Percentiles rank a stretch among this genome's conserved stretches.
phyloP scores from a whole-genome alignment of 2,329 filamentous ascomycete species.

The Xenoacremonium recifei region DNA sequence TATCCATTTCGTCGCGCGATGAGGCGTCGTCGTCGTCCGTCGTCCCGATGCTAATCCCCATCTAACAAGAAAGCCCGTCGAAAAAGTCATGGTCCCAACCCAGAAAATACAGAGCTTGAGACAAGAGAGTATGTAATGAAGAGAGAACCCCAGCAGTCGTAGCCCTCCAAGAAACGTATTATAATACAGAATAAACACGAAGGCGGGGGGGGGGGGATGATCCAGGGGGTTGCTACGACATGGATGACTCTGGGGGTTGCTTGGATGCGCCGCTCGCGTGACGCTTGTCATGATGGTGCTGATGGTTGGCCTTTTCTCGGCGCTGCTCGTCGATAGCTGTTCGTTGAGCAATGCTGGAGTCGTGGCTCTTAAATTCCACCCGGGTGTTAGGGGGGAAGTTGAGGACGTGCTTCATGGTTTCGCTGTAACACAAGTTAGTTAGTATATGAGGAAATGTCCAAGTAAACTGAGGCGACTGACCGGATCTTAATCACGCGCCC shows the following conservation, averaged over 20 bases:
- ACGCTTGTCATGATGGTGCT: constrained; percentile 42
- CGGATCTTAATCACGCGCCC: constrained; percentile 94
- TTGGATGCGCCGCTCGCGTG: constrained; percentile 29
- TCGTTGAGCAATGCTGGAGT: constrained; percentile 90
- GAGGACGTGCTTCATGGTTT: constrained; percentile 90
- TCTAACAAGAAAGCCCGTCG: constrained; percentile 8
- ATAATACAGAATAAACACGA: constrained; percentile 25
- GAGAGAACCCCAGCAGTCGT: constrained; percentile 11
- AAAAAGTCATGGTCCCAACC: neutral
- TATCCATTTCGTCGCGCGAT: too few relatives aligned
- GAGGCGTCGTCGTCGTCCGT: constrained; percentile 1
- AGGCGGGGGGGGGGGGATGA: constrained; percentile 4
- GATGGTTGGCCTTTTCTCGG: constrained; percentile 71
- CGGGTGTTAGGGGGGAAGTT: constrained; percentile 84
- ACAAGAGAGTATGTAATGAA: constrained; percentile 11
- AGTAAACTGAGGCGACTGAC: constrained; percentile 50
- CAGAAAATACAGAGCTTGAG: constrained; percentile 1
- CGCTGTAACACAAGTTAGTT: constrained; percentile 50
- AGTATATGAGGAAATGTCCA: neutral
- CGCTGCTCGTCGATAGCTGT: constrained; percentile 88
- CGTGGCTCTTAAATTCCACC: constrained; percentile 94
- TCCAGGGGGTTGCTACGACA: constrained; percentile 5
- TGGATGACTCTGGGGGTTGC: constrained; percentile 29
- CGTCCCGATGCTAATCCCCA: constrained; percentile 5
- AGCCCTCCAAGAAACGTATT: constrained; percentile 16